A percentile compares a stretch with the other conserved stretches of the same genome.
Conservation (phyloP, 768 basidiomycete genomes). For the Trametes coccinea region DNA sequence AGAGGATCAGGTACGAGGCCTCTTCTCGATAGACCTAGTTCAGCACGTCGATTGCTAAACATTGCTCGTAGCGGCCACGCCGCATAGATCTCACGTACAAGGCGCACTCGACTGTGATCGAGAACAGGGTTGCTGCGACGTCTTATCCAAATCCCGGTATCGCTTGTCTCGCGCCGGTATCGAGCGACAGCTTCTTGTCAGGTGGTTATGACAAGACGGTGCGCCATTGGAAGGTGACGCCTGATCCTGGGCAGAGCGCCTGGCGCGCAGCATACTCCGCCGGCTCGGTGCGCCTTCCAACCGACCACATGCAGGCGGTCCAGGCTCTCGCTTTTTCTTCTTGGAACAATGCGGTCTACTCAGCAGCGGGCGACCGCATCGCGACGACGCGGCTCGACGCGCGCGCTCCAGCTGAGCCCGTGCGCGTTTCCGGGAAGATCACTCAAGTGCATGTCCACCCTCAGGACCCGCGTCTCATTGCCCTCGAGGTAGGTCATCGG, state of each 20-base stretch:
- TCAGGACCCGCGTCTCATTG: constrained; percentile 39
- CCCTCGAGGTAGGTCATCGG: constrained; percentile 47
- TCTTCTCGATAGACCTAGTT: neutral
- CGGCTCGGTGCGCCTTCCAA: constrained; percentile 30
- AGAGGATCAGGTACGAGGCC: constrained; percentile 27
- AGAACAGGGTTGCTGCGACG: constrained; percentile 27
- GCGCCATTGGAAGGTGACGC: constrained; percentile 40
- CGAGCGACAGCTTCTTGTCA: constrained; percentile 44
- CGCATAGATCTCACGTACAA: constrained; percentile 26
- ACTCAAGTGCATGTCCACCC: constrained; percentile 50
- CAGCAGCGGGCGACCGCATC: constrained; percentile 38
- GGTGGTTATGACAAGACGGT: constrained; percentile 50
- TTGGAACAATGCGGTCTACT: constrained; percentile 37
- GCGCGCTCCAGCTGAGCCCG: constrained; percentile 30
- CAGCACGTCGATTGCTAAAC: constrained; percentile 5
- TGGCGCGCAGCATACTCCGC: constrained; percentile 20
- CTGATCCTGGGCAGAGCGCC: constrained; percentile 8
- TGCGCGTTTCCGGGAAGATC: constrained; percentile 39
- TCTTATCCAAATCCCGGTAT: constrained; percentile 35
- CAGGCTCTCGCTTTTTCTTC: constrained; percentile 43
- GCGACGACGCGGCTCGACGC: constrained; percentile 42
- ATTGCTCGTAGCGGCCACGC: constrained; percentile 9
- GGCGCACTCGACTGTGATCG: constrained; percentile 28
- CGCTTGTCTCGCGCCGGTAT: constrained; percentile 44
- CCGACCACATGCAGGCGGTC: constrained; percentile 33